Evolutionary conservation across 352 stramenopile genomes (phyloP), one percentile per base, ranked within the genome.

Genomic region (Thalassiosira mediterranea): DNA sequence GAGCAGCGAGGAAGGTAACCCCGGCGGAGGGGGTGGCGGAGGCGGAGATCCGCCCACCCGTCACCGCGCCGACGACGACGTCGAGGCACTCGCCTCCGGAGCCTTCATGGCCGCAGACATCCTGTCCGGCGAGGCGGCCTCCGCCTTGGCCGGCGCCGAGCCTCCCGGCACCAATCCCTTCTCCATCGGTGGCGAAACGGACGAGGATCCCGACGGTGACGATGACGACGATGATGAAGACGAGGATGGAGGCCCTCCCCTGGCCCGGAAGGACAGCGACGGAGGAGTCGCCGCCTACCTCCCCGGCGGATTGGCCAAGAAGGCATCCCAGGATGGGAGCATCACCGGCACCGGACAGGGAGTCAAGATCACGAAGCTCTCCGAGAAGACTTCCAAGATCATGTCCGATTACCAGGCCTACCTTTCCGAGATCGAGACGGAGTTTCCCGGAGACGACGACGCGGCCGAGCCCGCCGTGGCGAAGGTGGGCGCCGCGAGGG

Each of bases 351-450:
- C 0, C n/a, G 52, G 15, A 61, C 15, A 51, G 32, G 59, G 59
- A 21, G 25, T 19, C 17, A 72, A 72, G 21, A 38, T 72, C 13
- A 23, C 42, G 32, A 56, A 54, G 34, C 42, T 72, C 4, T 72
- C 70, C n/a, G 34, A 54, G 10, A 73, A 69, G 49, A 79, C 70
- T 3, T 53, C 23, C 61, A 79, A 79, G 29, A 73, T 79, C 44
- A 79, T 79, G 70, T 59, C 26, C 15, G 70, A 67, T 64, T 79
- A 79, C 42, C 61, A 79, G 57, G 32, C 53, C 15, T 79, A 79
- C 29, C 70, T 79, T 26, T 13, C 54, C 13, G 53, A 73, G 57
- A 79, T 79, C 19, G 62, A 63, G 29, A 69, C 21, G 11, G 70
- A 73, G 13, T 73, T 79, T 38, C 52, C 52, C 7, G 31, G 13